Percentiles rank a stretch among this genome's conserved stretches.
Conservation (phyloP, 1,284 basidiomycete genomes). For the Microbotryomycetes sp. region DNA sequence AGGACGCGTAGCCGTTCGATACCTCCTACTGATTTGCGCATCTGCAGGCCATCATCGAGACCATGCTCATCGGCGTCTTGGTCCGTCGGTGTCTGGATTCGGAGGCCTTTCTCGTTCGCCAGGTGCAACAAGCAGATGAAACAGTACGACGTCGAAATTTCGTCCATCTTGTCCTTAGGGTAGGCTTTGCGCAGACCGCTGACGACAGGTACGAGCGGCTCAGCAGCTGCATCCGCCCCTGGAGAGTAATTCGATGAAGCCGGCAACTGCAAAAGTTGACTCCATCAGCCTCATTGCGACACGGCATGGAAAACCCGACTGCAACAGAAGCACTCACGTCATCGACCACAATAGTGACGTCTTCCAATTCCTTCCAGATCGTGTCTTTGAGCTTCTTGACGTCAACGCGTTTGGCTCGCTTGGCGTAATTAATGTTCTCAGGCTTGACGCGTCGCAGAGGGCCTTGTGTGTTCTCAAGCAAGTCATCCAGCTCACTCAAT, state of each 20-base stretch:
- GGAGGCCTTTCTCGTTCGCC: conserved; percentile 37
- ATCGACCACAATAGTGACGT: conserved; percentile 51
- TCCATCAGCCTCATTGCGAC: neutral
- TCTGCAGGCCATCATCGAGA: conserved; percentile 5
- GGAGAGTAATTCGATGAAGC: conserved; percentile 9
- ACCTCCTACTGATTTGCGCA: conserved; percentile 23
- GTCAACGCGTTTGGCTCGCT: conserved; percentile 93
- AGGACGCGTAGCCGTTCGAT: conserved; percentile 26
- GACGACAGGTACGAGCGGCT: conserved; percentile 78
- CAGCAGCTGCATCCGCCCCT: conserved; percentile 47
- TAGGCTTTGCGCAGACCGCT: conserved; percentile 72
- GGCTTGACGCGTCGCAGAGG: conserved; percentile 73
- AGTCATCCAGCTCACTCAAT: conserved; percentile 67
- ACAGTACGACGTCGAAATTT: conserved; percentile 98
- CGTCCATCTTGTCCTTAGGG: conserved; percentile 87
- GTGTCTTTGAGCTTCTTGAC: conserved; percentile 96
- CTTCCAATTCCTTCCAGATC: conserved; percentile 87
- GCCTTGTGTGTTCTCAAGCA: conserved; percentile 72
- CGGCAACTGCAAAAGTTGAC: conserved; percentile 14
- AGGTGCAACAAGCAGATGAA: conserved; percentile 64
- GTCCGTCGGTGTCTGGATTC: conserved; percentile 27
- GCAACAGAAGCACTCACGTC: conserved; percentile 33
- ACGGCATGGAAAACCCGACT: conserved; percentile 15
- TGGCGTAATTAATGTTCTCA: conserved; percentile 89
- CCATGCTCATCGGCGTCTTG: conserved; percentile 11